A percentile compares a stretch with the other conserved stretches of the same genome.
Conservation (phyloP, 2,329 filamentous ascomycete genomes). For the Ceratocystis smalleyi region DNA sequence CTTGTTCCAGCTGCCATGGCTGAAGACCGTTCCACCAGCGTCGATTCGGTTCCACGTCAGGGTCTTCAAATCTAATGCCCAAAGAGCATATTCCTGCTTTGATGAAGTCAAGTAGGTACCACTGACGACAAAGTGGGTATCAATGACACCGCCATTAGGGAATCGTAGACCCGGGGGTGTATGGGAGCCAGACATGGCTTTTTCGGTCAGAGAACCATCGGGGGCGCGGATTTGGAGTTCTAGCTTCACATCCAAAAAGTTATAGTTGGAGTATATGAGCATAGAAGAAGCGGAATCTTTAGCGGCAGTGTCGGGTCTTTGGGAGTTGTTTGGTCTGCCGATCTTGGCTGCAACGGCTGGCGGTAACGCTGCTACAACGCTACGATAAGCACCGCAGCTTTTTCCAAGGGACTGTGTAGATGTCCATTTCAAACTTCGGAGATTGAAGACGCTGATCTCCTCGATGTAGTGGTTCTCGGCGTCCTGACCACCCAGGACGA, state of each 20-base stretch:
- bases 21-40: conserved; percentile 84
- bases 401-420: conserved; percentile 74
- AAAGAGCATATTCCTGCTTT: conserved; percentile 94
- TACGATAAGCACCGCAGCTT: conserved; percentile 91
- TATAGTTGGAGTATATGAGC: conserved; percentile 98
- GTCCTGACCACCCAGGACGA: conserved; percentile 91
- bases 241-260: conserved; percentile 91
- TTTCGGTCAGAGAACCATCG: conserved; percentile 72
- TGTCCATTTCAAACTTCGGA: conserved; percentile 90
- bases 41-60: conserved; percentile 93
- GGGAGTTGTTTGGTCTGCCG: conserved; percentile 38
- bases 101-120: conserved; percentile 95
- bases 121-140: conserved; percentile 92
- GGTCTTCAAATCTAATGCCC: conserved; percentile 79
- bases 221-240: conserved; percentile 78
- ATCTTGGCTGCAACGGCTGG: conserved; percentile 50
- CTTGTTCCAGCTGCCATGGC: conserved; percentile 93
- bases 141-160: conserved; percentile 87
- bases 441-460: conserved; percentile 94
- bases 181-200: conserved; percentile 71
- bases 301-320: conserved; percentile 20
- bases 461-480: conserved; percentile 98
- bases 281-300: conserved; percentile 53
- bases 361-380: conserved; percentile 74
- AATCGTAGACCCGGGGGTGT: conserved; percentile 88